Percentiles rank a stretch among this genome's conserved stretches.
These are phyloP conservation scores for Sanguinoderma infundibulare DNA, from an alignment of 1,284 basidiomycete genomes.

Conservation along the genomic window DNA sequence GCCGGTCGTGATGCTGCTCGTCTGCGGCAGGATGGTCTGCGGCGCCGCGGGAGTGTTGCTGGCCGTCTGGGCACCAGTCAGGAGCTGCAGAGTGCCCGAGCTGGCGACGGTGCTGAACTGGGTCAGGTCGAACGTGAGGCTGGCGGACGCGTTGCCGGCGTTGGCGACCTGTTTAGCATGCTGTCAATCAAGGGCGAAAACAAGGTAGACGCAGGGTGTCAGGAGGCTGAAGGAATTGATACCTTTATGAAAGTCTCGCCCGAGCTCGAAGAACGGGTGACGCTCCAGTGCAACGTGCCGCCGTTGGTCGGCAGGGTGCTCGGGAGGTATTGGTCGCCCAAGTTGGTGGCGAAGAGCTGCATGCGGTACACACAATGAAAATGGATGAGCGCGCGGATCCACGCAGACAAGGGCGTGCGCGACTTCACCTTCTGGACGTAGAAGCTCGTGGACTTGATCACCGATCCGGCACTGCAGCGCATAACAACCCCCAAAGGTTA, in stretches of 20 bases:
- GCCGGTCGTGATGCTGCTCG: conserved; percentile 47
- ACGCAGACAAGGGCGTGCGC: background rate
- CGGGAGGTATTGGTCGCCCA: conserved; percentile 65
- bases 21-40: conserved; percentile 49
- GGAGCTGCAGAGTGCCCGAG: conserved; percentile 47
- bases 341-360: conserved; percentile 67
- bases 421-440: conserved; percentile 61
- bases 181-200: background rate
- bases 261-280: conserved; percentile 50
- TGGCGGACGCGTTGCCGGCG: conserved; percentile 42
- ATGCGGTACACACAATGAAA: background rate
- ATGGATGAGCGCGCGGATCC: background rate
- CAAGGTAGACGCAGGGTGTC: background rate
- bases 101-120: conserved; percentile 54
- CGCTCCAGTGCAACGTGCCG: conserved; percentile 65
- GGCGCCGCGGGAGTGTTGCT: conserved; percentile 61
- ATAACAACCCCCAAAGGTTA: too few relatives aligned
- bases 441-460: conserved; percentile 66
- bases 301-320: conserved; percentile 56
- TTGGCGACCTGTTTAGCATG: conserved; percentile 55
- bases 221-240: background rate
- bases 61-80: conserved; percentile 50
- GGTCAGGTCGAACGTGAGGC: conserved; percentile 51
- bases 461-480: conserved; percentile 49
- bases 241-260: conserved; percentile 62